Evolutionary conservation across 139 green algal genomes (phyloP), one percentile per base, ranked within the genome.

Genomic region (Picochlorum sp.): DNA sequence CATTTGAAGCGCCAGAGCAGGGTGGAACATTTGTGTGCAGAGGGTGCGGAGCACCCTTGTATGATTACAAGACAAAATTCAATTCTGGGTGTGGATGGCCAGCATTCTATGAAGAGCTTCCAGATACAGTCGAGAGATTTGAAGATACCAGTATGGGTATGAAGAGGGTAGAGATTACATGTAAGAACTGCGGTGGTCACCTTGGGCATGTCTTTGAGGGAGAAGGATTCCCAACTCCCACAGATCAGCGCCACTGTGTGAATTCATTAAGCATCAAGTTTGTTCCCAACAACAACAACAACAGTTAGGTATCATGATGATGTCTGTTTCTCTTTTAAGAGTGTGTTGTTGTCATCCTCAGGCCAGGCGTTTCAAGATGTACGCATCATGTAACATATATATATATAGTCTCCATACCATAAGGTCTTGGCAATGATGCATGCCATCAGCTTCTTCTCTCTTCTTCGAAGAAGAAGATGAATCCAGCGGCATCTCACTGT

Each of bases 51-150:
- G 61, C 62, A 1, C 69, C 74, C 0, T 73, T 93, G 6, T 95
- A 92, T 76, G 85, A 74, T 76, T 92, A 69, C 63, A 75, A 94
- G 18, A 85, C 77, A 24, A 98, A 98, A 73, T 98, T 98, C 68
- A 81, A 97, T 67, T 84, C 60, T 49, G 92, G 92, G 13, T 98
- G 92, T 65, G 91, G 92, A 18, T 98, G 92, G 92, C 92, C 92
- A 4, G 92, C 92, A 6, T 96, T 90, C 61, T 92, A 91, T 57
- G 86, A 95, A 52, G 60, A 76, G 34, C 59, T 82, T 23, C 70
- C 68, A 23, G 83, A 78, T 21, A 60, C 76, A 31, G 81, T 94
- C 2, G 77, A 89, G 0, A 52, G 60, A 16, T 16, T 56, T 57
- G 31, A 44, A 21, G 60, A 66, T 31, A 57, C 8, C 15, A 55